Conservation (phyloP, 2,329 filamentous ascomycete species). For the Aspergillus novoparasiticus region DNA sequence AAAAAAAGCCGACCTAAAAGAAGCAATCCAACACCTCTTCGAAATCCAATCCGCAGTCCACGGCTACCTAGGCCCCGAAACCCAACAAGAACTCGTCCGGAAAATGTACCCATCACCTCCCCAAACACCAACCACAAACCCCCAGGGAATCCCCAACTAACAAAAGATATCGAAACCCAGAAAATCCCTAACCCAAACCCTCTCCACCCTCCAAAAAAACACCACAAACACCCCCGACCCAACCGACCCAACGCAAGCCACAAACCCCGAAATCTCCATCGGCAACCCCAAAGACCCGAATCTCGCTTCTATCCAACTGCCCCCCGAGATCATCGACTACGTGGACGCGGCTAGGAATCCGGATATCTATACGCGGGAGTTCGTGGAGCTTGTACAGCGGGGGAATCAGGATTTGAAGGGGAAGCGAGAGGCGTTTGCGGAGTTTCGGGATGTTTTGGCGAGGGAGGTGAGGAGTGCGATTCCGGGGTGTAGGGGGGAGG, state of each 20-base stretch:
- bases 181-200: conserved; percentile 56
- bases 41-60: conserved; percentile 61
- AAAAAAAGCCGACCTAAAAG: conserved; percentile 56
- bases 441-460: conserved; percentile 61
- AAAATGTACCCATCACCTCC: conserved; percentile 52
- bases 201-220: conserved; percentile 53
- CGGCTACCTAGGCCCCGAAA: conserved; percentile 60
- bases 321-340: conserved; percentile 64
- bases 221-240: conserved; percentile 28
- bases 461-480: conserved; percentile 60
- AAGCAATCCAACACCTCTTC: conserved; percentile 64
- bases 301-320: conserved; percentile 49
- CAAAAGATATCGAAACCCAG: conserved; percentile 24
- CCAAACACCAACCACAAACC: no score
- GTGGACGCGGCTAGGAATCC: conserved; percentile 66
- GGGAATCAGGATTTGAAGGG: conserved; percentile 66
- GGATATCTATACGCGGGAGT: conserved; percentile 68
- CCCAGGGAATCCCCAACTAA: not conserved
- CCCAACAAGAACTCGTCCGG: conserved; percentile 58
- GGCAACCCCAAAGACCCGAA: conserved; percentile 7
- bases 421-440: conserved; percentile 60
- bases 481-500: conserved; percentile 58
- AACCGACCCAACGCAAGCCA: not conserved
- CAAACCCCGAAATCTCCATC: conserved; percentile 9
- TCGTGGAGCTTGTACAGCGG: conserved; percentile 64